Percentiles rank a stretch among this genome's conserved stretches.
These are phyloP conservation scores for Hypoxylon lienhwacheense DNA, from an alignment of 495 filamentous ascomycete genomes.

Conservation along the genomic window DNA sequence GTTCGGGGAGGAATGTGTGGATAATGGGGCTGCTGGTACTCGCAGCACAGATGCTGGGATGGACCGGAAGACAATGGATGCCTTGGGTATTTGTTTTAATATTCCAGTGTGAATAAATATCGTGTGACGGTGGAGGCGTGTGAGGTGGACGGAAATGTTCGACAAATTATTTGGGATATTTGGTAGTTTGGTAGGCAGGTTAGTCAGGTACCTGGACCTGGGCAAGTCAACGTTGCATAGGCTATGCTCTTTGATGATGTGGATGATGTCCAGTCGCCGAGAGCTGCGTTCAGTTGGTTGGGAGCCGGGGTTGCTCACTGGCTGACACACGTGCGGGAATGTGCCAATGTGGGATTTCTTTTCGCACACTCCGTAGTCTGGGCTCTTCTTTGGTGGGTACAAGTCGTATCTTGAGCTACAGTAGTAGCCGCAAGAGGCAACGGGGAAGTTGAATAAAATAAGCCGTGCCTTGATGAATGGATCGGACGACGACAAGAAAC, in stretches of 20 bases:
- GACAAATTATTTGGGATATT: slow-evolving; percentile 14
- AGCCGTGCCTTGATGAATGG: slow-evolving; percentile 1
- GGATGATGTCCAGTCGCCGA: slow-evolving; percentile 34
- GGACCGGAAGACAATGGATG: slow-evolving; percentile 13
- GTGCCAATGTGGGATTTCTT: background rate
- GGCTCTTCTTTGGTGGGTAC: slow-evolving; percentile 15
- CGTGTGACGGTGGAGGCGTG: slow-evolving; percentile 21
- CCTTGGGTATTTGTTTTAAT: slow-evolving; percentile 5
- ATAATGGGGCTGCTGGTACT: slow-evolving; percentile 4
- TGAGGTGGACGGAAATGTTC: slow-evolving; percentile 16
- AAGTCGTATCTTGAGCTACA: slow-evolving; percentile 24
- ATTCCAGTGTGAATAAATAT: slow-evolving; percentile 17
- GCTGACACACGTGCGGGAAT: slow-evolving; percentile 28
- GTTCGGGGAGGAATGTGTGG: slow-evolving; percentile 12
- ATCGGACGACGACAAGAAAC: slow-evolving; percentile 1
- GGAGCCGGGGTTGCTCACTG: slow-evolving; percentile 14
- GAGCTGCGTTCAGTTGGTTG: slow-evolving; percentile 26
- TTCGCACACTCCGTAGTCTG: slow-evolving; percentile 30
- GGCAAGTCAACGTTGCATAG: slow-evolving; percentile 37
- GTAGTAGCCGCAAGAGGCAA: slow-evolving; percentile 21
- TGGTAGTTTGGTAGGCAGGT: slow-evolving; percentile 20
- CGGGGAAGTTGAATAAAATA: slow-evolving; percentile 11
- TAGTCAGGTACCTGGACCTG: slow-evolving; percentile 35
- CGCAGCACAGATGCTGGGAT: background rate
- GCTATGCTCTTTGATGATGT: slow-evolving; percentile 34